Evolutionary conservation across 2,329 filamentous ascomycete genomes (phyloP).

Genomic region (Trichophyton simii): DNA sequence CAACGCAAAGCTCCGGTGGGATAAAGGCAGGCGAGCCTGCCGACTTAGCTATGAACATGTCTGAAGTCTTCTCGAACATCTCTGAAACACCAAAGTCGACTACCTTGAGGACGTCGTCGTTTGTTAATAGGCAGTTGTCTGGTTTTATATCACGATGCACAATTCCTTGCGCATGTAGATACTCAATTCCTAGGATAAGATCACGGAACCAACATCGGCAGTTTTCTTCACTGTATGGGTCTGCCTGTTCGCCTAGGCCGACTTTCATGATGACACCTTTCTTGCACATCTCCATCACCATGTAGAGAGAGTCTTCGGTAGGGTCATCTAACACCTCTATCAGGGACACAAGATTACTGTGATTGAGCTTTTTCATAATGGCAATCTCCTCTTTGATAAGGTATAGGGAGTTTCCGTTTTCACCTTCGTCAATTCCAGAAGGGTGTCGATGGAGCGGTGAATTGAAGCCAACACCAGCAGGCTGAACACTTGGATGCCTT

Average conservation of each 20-base stretch:
- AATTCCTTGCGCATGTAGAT: conserved; percentile 85
- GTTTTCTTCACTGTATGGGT: conserved; percentile 68
- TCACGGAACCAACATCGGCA: conserved; percentile 92
- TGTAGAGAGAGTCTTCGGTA: conserved; percentile 89
- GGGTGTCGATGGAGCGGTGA: conserved; percentile 52
- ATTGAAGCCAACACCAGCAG: conserved; percentile 45
- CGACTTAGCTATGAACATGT: conserved; percentile 87
- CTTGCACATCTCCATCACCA: conserved; percentile 98
- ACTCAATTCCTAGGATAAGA: conserved; percentile 87
- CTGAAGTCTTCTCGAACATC: conserved; percentile 80
- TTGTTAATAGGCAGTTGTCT: conserved; percentile 81
- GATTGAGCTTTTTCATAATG: conserved; percentile 97
- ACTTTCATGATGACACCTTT: conserved; percentile 97
- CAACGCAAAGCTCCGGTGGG: conserved; percentile 80
- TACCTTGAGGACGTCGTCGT: conserved; percentile 88
- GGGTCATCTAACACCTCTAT: conserved; percentile 94
- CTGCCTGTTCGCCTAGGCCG: conserved; percentile 66
- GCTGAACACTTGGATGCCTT: conserved; percentile 41
- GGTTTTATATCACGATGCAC: conserved; percentile 97
- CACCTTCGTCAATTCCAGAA: conserved; percentile 32
- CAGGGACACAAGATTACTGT: conserved; percentile 82
- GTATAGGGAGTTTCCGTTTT: conserved; percentile 59
- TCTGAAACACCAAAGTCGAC: conserved; percentile 99
- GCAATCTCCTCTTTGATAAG: conserved; percentile 93
- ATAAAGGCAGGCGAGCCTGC: conserved; percentile 91